Conservation (phyloP, 2,329 filamentous ascomycete genomes). For the Gremmenia infestans region DNA sequence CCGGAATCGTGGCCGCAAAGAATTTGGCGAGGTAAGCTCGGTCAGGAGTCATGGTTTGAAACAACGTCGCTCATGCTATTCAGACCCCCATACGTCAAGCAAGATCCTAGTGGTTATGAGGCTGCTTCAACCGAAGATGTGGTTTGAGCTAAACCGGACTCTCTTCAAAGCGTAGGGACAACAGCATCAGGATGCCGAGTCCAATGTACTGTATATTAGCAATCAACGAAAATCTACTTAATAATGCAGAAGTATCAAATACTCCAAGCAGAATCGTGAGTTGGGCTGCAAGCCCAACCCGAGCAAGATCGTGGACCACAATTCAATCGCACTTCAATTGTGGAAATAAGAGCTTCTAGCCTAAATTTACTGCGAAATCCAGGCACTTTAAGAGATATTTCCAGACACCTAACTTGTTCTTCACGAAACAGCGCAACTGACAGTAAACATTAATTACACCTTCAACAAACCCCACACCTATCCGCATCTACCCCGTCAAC, state of each 20-base stretch:
- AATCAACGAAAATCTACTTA: neutral
- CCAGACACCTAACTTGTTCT: no score
- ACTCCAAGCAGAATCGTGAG: no score
- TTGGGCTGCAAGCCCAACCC: no score
- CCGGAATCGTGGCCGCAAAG: slow-evolving; percentile 47
- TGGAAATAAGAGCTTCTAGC: no score
- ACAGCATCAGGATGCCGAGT: neutral
- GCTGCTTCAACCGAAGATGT: slow-evolving; percentile 14
- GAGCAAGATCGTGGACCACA: no score
- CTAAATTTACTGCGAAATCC: no score
- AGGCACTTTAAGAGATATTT: no score
- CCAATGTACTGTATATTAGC: neutral
- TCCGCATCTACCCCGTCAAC: no score
- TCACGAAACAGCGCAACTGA: no score
- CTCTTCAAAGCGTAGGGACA: neutral
- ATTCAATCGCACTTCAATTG: no score
- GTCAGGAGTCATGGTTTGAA: neutral
- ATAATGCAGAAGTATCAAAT: neutral
- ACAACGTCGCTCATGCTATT: slow-evolving; percentile 4
- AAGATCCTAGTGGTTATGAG: slow-evolving; percentile 17
- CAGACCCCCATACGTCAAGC: slow-evolving; percentile 21
- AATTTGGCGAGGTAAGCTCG: slow-evolving; percentile 47
- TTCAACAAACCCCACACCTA: no score
- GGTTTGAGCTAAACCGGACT: neutral
- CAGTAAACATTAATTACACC: no score